phyloP scores from a whole-genome alignment of 176 grass and related monocot species.

The Urochloa ruziziensis region DNA sequence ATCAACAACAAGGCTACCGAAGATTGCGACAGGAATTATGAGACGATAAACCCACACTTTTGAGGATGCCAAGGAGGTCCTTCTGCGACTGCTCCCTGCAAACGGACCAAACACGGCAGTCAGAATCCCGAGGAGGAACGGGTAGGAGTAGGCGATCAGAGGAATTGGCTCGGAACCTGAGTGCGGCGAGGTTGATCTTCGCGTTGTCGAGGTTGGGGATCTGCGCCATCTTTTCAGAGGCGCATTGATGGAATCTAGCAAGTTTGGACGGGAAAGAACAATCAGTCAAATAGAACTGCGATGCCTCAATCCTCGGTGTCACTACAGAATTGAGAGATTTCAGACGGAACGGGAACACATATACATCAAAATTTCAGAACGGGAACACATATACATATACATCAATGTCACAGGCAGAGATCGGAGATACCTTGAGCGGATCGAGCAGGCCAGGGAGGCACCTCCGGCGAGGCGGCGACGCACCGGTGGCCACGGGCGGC shows the following conservation, averaged over 20 bases:
- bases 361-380: too few relatives aligned
- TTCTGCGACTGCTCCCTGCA: slow-evolving; percentile 84
- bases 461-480: too few relatives aligned
- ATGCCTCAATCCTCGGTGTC: too few relatives aligned
- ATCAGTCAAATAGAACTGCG: too few relatives aligned
- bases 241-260: background rate
- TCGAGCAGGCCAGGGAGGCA: too few relatives aligned
- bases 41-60: slow-evolving; percentile 50
- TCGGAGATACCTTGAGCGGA: too few relatives aligned
- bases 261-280: background rate
- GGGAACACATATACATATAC: too few relatives aligned
- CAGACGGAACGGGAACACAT: too few relatives aligned
- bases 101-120: background rate
- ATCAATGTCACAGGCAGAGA: too few relatives aligned
- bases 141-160: background rate
- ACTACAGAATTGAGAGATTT: too few relatives aligned
- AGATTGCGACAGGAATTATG: background rate
- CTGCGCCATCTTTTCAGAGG: slow-evolving; percentile 62
- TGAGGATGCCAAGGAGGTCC: slow-evolving; percentile 76
- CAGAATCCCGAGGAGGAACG: background rate
- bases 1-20: background rate
- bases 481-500: too few relatives aligned
- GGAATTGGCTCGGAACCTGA: slow-evolving; percentile 37
- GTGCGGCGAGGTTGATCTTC: slow-evolving; percentile 57
- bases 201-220: slow-evolving; percentile 83